A percentile compares a stretch with the other conserved stretches of the same genome.
These are phyloP conservation scores for Canna indica DNA, from an alignment of 176 grass and related monocot species.

Conservation along the genomic window DNA sequence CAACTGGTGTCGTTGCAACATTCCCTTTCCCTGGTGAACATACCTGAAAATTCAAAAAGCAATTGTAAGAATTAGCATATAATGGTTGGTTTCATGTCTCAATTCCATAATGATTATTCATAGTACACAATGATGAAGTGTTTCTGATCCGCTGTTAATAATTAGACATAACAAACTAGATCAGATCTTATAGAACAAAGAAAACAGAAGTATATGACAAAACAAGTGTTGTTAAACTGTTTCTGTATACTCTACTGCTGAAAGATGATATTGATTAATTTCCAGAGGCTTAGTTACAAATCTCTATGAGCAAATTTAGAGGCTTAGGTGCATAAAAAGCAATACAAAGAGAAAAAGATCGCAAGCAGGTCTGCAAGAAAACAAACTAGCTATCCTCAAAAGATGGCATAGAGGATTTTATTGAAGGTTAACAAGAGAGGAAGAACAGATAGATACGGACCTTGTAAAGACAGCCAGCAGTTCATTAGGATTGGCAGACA, in stretches of 20 bases:
- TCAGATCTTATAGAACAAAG: no score
- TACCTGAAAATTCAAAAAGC: slow-evolving; percentile 25
- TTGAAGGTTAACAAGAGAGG: not conserved
- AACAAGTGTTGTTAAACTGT: no score
- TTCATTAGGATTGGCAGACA: slow-evolving; percentile 88
- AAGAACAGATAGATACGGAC: slow-evolving; percentile 19
- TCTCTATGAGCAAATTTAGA: no score
- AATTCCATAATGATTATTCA: not conserved
- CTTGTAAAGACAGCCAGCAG: slow-evolving; percentile 84
- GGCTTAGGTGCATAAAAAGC: no score
- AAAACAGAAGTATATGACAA: no score
- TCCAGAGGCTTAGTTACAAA: not conserved
- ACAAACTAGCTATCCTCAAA: no score
- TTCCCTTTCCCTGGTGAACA: slow-evolving; percentile 89
- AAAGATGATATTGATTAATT: no score
- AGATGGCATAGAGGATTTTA: no score
- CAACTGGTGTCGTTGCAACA: slow-evolving; percentile 85
- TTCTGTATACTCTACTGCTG: no score
- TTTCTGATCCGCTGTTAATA: not conserved
- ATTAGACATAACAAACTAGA: not conserved
- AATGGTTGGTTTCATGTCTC: not conserved
- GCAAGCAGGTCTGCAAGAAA: no score
- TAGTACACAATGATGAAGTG: no score
- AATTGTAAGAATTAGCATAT: not conserved
- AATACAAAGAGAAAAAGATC: no score